Evolutionary conservation across 768 basidiomycete species (phyloP), one percentile per base, ranked within the genome.

Genomic region (Calocybe gangraenosa): DNA sequence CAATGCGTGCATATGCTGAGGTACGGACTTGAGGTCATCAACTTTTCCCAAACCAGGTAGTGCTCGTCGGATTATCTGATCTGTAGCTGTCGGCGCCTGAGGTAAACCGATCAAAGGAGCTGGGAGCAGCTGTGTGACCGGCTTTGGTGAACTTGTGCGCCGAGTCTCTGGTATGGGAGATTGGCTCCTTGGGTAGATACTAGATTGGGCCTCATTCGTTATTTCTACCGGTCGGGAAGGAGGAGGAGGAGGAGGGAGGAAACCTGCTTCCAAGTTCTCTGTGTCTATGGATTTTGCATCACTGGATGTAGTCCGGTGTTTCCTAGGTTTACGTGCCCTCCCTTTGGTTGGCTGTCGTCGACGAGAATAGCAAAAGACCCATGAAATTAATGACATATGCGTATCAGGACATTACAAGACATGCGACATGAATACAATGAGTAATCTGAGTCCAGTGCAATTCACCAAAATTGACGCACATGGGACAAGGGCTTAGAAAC

Each of bases 391-490:
- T 39, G 41, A 47, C 35, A 50, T 48, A 37, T 44, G 51, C 48
- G 48, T 44, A 56, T 50, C 17, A 35, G 44, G 30, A 15, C 58
- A 58, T 58, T 58, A 65, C 59, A 59, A 50, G 48, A 58, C 55
- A 50, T 48, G 47, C 51, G 58, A 47, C n/a, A 56, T 61, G 55
- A 49, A 56, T 58, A 45, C 57, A 56, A 57, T 57, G 53, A 55
- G 54, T 66, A 68, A 70, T 66, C 46, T 81, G 74, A 61, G 64
- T 72, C 68, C 61, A 53, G 64, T 63, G 53, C 58, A 58, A 59
- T 71, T 78, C 71, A 79, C 81, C 83, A 71, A 73, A 81, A 78
- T 73, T 78, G 76, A 89, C 87, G 85, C 80, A 91, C 87, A 81
- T 91, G 87, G 67, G 78, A 82, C 72, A 89, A 66, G 55, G 87